Evolutionary conservation across 75 land plant genomes (phyloP), one percentile per base, ranked within the genome.

Genomic region (Gnetum montanum): DNA sequence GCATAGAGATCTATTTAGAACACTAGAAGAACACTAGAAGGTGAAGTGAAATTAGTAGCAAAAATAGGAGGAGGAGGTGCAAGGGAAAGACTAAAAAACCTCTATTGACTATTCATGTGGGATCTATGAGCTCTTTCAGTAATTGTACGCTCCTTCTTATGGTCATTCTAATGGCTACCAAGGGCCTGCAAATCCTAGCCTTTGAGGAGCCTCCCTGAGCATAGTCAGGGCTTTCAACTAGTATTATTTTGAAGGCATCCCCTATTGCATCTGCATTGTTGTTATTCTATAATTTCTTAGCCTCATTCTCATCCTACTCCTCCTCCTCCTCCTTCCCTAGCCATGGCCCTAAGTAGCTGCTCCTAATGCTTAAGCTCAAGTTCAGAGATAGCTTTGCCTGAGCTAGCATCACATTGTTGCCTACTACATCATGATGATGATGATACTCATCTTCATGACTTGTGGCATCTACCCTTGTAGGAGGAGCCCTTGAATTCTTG

Each of bases 141-240:
- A 10, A 57, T 64, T 18, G 68, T 58, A 18, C 74, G 30, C 58
- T 71, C 74, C 60, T 50, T 65, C 59, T 71, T 71, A 46, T 71
- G 74, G 3, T 69, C 74, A 57, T 71, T 71, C 58, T 71, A 69
- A 51, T 71, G 74, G 34, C 74, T 69, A 6, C 74, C 74, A 28
- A 71, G 43, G 10, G 74, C 74, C 41, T 66, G 74, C 60, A 71
- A 24, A 59, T 44, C 13, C 43, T 27, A 29, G 33, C 64, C 46
- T 29, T 44, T 4, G 37, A 52, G 19, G 36, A 52, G 8, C 55
- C 55, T 1, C 55, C 55, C 20, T 52, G 55, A 10, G 36, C 55
- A 52, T 34, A 52, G 36, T 36, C 55, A 4, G 55, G 18, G 36
- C 36, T 52, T 34, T 33, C 55, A 52, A 22, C 55, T 19, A 52